Percentiles rank a stretch among this genome's conserved stretches.
phyloP scores from a whole-genome alignment of 257 asterid species.

The Nicotiana attenuata region DNA sequence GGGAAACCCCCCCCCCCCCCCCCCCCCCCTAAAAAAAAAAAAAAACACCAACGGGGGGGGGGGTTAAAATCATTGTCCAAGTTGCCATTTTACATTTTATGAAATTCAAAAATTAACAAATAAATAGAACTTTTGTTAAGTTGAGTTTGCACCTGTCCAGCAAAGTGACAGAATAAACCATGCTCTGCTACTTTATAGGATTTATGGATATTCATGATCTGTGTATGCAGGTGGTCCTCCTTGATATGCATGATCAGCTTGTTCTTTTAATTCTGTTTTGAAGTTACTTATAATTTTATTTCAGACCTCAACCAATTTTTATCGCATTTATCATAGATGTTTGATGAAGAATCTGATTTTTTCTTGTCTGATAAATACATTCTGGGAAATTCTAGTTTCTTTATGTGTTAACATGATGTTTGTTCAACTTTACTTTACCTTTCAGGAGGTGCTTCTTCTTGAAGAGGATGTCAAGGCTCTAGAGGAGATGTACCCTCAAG shows the following conservation, averaged over 20 bases:
- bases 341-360: background rate
- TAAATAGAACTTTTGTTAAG: background rate
- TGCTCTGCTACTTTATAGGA: background rate
- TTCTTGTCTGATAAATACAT: background rate
- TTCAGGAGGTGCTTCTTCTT: constrained; percentile 85
- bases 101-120: background rate
- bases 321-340: background rate
- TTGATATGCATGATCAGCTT: background rate
- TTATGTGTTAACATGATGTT: background rate
- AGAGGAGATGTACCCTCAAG: constrained; percentile 99
- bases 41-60: background rate
- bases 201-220: background rate
- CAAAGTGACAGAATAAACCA: background rate
- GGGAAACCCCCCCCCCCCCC: too few species aligned
- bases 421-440: background rate
- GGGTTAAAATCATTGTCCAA: background rate
- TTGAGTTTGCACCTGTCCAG: background rate
- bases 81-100: background rate
- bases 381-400: background rate
- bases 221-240: background rate
- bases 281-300: background rate
- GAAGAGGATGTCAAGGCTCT: constrained; percentile 93
- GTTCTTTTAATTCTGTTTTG: background rate
- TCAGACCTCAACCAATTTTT: background rate
- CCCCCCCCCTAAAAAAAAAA: too few species aligned